Evolutionary conservation across 208 protist genomes (phyloP).

Genomic region (Leishmania lainsoni): DNA sequence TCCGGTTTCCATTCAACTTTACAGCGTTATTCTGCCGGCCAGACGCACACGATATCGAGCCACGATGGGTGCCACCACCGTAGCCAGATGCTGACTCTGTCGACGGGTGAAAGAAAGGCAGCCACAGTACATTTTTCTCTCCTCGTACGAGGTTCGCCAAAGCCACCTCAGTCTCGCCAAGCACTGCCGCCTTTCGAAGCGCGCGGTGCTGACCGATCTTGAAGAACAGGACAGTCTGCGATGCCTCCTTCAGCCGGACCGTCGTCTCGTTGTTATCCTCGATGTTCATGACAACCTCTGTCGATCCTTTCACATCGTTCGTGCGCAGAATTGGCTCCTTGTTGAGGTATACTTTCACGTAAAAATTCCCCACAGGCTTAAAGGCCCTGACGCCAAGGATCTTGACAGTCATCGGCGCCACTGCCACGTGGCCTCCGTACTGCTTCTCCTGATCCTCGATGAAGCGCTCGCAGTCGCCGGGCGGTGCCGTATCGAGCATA

Average conservation of each 20-base stretch:
- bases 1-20: slow-evolving; percentile 35
- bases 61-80: not conserved
- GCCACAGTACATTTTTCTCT: slow-evolving; percentile 70
- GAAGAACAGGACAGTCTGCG: slow-evolving; percentile 48
- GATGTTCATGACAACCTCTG: slow-evolving; percentile 49
- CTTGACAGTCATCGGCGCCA: slow-evolving; percentile 71
- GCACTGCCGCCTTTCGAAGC: slow-evolving; percentile 36
- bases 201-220: slow-evolving; percentile 54
- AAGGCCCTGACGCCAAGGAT: slow-evolving; percentile 67
- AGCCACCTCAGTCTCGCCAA: slow-evolving; percentile 56
- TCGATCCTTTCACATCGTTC: slow-evolving; percentile 31
- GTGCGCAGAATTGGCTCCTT: slow-evolving; percentile 58
- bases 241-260: slow-evolving; percentile 48
- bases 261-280: slow-evolving; percentile 70
- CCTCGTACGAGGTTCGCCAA: slow-evolving; percentile 58
- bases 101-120: slow-evolving; percentile 52
- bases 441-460: slow-evolving; percentile 40
- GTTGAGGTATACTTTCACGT: slow-evolving; percentile 79
- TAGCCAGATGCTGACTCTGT: not conserved
- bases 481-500: slow-evolving; percentile 50
- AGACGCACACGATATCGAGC: slow-evolving; percentile 1
- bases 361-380: slow-evolving; percentile 37
- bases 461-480: slow-evolving; percentile 38
- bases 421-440: slow-evolving; percentile 27
- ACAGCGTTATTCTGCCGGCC: slow-evolving; percentile 4